phyloP scores from a whole-genome alignment of 139 green algal species.

The Micractinium sp. region DNA sequence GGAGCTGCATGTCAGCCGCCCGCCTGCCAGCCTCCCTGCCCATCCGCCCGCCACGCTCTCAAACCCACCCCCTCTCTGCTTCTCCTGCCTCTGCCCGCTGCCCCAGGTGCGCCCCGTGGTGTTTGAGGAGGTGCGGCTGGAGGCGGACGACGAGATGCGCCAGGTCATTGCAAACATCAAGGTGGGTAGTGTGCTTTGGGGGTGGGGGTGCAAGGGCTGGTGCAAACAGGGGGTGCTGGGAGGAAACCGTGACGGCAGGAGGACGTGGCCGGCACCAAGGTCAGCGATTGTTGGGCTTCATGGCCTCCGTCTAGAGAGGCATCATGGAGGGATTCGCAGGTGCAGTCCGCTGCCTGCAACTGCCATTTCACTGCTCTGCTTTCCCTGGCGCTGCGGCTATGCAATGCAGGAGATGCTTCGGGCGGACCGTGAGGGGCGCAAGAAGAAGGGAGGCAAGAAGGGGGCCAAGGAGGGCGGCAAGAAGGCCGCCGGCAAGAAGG shows the following conservation, averaged over 20 bases:
- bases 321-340: not conserved
- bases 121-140: constrained; percentile 86
- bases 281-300: not conserved
- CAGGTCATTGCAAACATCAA: constrained; percentile 89
- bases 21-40: too few relatives aligned
- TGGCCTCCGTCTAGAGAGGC: not conserved
- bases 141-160: constrained; percentile 90
- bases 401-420: constrained; percentile 72
- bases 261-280: too few relatives aligned
- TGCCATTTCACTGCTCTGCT: not conserved
- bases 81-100: not conserved
- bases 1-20: too few relatives aligned
- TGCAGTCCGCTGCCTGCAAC: not conserved
- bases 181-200: constrained; percentile 39
- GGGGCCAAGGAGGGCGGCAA: constrained; percentile 58
- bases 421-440: constrained; percentile 50
- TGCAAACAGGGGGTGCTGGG: not conserved
- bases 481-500: constrained; percentile 57
- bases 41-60: too few relatives aligned
- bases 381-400: not conserved
- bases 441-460: constrained; percentile 64
- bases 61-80: too few relatives aligned
- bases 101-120: constrained; percentile 84
- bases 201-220: too few relatives aligned
- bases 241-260: too few relatives aligned